phyloP scores from a whole-genome alignment of 768 basidiomycete species.

The Lactifluus subvellereus region DNA sequence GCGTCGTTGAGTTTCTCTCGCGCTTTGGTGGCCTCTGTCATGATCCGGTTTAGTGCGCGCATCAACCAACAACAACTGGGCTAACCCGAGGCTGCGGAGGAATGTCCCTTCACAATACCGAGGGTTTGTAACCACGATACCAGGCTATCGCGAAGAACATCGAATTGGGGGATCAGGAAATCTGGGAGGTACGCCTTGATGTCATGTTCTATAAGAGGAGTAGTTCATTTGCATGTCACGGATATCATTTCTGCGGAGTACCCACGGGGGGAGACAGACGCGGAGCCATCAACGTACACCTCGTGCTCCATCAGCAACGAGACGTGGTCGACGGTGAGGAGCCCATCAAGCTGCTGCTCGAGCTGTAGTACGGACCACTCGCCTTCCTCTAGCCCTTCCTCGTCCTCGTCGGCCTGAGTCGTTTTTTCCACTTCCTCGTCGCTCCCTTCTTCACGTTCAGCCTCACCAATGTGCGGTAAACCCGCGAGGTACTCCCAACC shows the following conservation, averaged over 20 bases:
- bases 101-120: constrained; percentile 46
- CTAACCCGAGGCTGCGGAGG: constrained; percentile 41
- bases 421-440: constrained; percentile 30
- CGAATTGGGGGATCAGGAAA: constrained; percentile 63
- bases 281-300: constrained; percentile 48
- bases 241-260: constrained; percentile 16
- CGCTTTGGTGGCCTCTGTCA: constrained; percentile 53
- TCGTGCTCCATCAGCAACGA: constrained; percentile 75
- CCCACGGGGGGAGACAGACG: constrained; percentile 45
- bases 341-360: constrained; percentile 47
- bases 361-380: constrained; percentile 57
- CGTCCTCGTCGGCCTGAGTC: constrained; percentile 20
- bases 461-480: constrained; percentile 66
- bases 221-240: constrained; percentile 1
- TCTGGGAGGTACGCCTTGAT: constrained; percentile 84
- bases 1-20: constrained; percentile 59
- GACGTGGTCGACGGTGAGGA: constrained; percentile 64
- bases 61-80: background rate
- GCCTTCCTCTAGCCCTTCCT: constrained; percentile 46
- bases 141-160: constrained; percentile 54
- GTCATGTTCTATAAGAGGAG: constrained; percentile 63
- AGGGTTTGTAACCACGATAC: constrained; percentile 57
- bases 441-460: constrained; percentile 42
- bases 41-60: background rate
- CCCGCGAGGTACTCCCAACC: constrained; percentile 81